phyloP scores from a whole-genome alignment of 1,284 basidiomycete genomes.

The Boletus semigastroideus region DNA sequence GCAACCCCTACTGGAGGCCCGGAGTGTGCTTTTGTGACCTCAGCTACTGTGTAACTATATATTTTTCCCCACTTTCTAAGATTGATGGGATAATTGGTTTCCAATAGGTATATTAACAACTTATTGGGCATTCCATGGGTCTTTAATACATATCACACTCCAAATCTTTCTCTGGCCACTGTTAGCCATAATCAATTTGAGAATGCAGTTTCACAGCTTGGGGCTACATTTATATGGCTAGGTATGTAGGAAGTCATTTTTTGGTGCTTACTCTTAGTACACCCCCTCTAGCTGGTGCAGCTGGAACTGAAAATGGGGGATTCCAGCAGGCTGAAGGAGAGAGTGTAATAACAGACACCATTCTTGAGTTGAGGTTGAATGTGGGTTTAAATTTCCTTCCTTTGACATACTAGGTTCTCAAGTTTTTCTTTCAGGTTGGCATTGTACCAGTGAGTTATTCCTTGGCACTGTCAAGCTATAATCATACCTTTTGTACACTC shows the following conservation, averaged over 20 bases:
- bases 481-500: neutral
- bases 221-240: constrained; percentile 11
- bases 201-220: constrained; percentile 4
- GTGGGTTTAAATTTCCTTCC: constrained; percentile 5
- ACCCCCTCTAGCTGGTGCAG: neutral
- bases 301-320: neutral
- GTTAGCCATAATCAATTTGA: neutral
- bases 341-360: neutral
- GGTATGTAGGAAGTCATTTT: constrained; percentile 1
- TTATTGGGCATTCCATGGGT: neutral
- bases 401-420: neutral
- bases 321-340: neutral
- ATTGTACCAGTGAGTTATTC: neutral
- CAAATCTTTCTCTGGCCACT: neutral
- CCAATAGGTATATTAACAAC: neutral
- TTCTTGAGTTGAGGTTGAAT: constrained; percentile 13
- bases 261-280: neutral
- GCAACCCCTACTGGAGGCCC: no score
- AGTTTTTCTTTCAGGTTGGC: neutral
- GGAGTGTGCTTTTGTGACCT: neutral
- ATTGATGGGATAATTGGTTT: neutral
- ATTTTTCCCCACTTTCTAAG: neutral
- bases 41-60: neutral
- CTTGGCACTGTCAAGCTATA: neutral
- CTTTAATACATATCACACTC: neutral